Conservation (phyloP, 192 early-diverging fungal species). For the Jimgerdemannia lactiflua region DNA sequence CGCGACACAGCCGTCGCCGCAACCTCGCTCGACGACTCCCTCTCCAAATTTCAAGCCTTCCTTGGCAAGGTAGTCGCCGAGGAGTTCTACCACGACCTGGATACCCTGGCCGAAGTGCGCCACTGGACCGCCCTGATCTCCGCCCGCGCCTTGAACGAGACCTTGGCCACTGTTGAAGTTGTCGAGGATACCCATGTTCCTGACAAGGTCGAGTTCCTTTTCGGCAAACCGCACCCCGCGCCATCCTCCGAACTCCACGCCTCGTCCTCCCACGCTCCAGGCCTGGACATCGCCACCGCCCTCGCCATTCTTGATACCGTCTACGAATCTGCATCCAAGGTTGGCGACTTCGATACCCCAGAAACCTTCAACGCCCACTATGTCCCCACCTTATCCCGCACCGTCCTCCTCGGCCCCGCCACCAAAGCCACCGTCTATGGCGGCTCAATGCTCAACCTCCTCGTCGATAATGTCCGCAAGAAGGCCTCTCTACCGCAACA, state of each 20-base stretch:
- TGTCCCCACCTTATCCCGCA: not conserved
- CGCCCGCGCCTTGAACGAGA: conserved; percentile 8
- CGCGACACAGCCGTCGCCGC: not conserved
- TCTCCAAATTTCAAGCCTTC: conserved; percentile 9
- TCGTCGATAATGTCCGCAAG: not conserved
- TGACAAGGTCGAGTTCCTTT: not conserved
- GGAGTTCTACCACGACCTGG: conserved; percentile 13
- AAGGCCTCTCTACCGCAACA: not conserved
- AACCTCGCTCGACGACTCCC: conserved; percentile 10
- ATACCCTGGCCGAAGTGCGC: conserved; percentile 1
- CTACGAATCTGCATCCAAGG: conserved; percentile 9
- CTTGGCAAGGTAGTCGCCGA: conserved; percentile 11
- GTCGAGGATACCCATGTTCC: not conserved
- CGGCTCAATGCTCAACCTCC: not conserved
- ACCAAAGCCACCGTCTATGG: conserved; percentile 13
- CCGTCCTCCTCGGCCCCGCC: not conserved
- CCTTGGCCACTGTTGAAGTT: not conserved
- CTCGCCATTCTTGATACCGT: conserved; percentile 13
- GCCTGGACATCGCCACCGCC: conserved; percentile 2
- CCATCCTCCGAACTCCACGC: not conserved
- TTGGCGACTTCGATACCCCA: conserved; percentile 6
- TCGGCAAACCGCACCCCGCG: not conserved
- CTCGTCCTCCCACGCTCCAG: not conserved
- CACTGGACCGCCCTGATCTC: conserved; percentile 7
- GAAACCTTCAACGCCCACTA: conserved; percentile 6